Percentiles rank a stretch among this genome's conserved stretches.
These are phyloP conservation scores for Pleurotus tuber-regium DNA, from an alignment of 768 basidiomycete species.

Conservation along the genomic window DNA sequence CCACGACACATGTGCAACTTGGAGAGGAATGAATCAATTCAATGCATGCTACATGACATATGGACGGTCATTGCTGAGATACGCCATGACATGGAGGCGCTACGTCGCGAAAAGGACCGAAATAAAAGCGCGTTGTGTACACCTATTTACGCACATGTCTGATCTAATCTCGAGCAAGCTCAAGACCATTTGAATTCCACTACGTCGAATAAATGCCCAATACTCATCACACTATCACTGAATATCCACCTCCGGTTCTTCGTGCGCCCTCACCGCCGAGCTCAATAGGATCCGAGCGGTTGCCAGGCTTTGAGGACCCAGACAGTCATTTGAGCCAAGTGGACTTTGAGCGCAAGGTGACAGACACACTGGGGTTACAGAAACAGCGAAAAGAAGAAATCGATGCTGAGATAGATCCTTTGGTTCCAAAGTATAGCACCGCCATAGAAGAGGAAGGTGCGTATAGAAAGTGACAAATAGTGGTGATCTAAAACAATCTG, in stretches of 20 bases:
- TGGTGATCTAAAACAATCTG: no score
- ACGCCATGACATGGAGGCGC: no score
- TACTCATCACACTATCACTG: constrained; percentile 20
- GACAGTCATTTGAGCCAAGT: constrained; percentile 34
- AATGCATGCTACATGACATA: no score
- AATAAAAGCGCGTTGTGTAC: no score
- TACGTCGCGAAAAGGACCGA: no score
- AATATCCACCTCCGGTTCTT: constrained; percentile 47
- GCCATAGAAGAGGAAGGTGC: constrained; percentile 34
- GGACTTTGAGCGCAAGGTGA: constrained; percentile 42
- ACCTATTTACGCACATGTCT: no score
- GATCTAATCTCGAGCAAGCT: no score
- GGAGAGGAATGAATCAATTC: no score
- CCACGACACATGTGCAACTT: no score
- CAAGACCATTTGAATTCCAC: no score
- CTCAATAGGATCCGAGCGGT: constrained; percentile 47
- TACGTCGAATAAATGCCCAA: background rate
- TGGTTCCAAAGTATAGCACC: constrained; percentile 28
- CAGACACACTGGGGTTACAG: constrained; percentile 35
- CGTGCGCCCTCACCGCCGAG: constrained; percentile 51
- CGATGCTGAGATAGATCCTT: constrained; percentile 34
- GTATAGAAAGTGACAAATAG: no score
- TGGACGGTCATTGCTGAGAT: no score
- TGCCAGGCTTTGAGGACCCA: constrained; percentile 41
- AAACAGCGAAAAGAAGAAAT: constrained; percentile 38